Conservation (phyloP, 768 basidiomycete species). For the Suillus hirtellus region DNA sequence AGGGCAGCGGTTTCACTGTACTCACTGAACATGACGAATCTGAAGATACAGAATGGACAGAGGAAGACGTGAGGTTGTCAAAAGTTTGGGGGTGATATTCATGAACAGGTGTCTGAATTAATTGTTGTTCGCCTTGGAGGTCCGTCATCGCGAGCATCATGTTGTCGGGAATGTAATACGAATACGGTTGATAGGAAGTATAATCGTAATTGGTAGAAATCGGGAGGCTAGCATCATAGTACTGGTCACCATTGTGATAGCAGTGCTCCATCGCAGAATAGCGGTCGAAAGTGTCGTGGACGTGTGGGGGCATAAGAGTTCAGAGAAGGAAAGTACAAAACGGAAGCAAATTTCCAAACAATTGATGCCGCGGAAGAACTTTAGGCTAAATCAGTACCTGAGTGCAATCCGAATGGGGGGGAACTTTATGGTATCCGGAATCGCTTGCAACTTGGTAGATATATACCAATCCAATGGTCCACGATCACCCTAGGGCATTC, state of each 20-base stretch:
- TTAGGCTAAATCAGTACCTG: conserved; percentile 10
- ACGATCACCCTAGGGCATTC: neutral
- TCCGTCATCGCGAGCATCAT: conserved; percentile 27
- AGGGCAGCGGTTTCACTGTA: conserved; percentile 3
- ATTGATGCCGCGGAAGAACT: conserved; percentile 9
- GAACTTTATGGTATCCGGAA: neutral
- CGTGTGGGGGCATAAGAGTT: conserved; percentile 25
- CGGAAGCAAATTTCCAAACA: conserved; percentile 22
- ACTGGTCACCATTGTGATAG: conserved; percentile 21
- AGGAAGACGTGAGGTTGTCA: conserved; percentile 18
- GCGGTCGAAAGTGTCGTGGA: conserved; percentile 25
- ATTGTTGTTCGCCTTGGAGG: conserved; percentile 25
- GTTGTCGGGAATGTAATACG: conserved; percentile 32
- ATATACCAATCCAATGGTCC: conserved; percentile 1
- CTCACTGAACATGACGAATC: conserved; percentile 16
- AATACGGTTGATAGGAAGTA: conserved; percentile 15
- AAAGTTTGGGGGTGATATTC: conserved; percentile 18
- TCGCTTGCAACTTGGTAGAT: conserved; percentile 1
- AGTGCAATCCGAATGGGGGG: neutral
- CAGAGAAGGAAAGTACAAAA: conserved; percentile 16
- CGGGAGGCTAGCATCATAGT: conserved; percentile 23
- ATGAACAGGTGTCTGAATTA: conserved; percentile 27
- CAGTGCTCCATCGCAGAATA: conserved; percentile 13
- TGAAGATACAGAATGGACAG: conserved; percentile 12
- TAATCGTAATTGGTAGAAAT: conserved; percentile 13